These are phyloP conservation scores for Ascosphaera aggregata DNA, from an alignment of 2,329 filamentous ascomycete genomes.

Conservation along the genomic window DNA sequence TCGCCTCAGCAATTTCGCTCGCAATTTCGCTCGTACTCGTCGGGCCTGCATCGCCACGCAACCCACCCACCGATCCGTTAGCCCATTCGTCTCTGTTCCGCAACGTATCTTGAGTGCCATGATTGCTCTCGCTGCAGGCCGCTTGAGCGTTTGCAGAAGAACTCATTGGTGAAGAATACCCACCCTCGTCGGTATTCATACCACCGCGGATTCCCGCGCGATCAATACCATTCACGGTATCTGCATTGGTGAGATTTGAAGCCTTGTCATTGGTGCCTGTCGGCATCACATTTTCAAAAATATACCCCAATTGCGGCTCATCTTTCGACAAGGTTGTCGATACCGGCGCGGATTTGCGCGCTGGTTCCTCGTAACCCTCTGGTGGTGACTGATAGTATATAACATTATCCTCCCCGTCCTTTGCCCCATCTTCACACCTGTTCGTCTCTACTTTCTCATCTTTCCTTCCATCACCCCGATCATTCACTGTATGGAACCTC, in stretches of 20 bases:
- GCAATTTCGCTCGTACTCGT: not conserved
- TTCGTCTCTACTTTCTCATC: not conserved
- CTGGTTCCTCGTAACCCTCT: constrained; percentile 8
- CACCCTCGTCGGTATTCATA: too few species aligned
- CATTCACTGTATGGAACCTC: constrained; percentile 8
- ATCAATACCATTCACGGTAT: not conserved
- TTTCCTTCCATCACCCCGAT: constrained; percentile 1
- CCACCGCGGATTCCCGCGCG: too few species aligned
- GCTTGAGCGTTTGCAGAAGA: too few species aligned
- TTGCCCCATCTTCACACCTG: not conserved
- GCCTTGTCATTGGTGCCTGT: too few species aligned
- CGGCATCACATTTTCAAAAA: not conserved
- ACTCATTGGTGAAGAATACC: too few species aligned
- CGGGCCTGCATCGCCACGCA: not conserved
- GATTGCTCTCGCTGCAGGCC: too few species aligned
- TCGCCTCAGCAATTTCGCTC: not conserved
- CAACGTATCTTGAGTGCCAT: too few species aligned
- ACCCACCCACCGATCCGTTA: not conserved
- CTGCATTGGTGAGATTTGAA: too few species aligned
- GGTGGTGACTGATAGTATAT: constrained; percentile 10
- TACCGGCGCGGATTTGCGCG: not conserved
- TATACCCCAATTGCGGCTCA: not conserved
- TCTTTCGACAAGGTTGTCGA: not conserved
- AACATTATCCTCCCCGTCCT: constrained; percentile 8
- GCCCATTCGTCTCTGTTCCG: too few species aligned